Evolutionary conservation across 331 rosid species (phyloP).

Genomic region (Pyrus hybrid): DNA sequence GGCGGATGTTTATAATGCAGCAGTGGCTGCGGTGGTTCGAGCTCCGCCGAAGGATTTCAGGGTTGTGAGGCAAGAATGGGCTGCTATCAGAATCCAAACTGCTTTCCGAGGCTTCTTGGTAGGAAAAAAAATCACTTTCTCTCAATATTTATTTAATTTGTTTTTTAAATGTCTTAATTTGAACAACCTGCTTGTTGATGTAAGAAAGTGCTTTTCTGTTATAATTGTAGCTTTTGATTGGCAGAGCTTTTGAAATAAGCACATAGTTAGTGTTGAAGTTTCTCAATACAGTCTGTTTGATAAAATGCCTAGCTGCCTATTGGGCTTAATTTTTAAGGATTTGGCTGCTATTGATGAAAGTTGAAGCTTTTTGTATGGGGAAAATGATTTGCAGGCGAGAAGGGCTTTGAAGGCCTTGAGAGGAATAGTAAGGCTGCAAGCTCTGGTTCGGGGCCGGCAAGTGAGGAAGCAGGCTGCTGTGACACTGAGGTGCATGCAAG

Average conservation of each 20-base stretch:
- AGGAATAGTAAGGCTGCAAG: slow-evolving; percentile 96
- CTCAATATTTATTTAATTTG: neutral
- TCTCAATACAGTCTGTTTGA: neutral
- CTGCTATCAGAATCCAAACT: slow-evolving; percentile 85
- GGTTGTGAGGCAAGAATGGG: slow-evolving; percentile 85
- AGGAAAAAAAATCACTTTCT: neutral
- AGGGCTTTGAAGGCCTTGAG: slow-evolving; percentile 94
- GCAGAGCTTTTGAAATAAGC: too few relatives aligned
- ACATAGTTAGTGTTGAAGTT: too few relatives aligned
- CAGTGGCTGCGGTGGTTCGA: slow-evolving; percentile 75
- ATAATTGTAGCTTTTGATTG: too few relatives aligned
- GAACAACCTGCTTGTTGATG: neutral
- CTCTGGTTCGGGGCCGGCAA: slow-evolving; percentile 83
- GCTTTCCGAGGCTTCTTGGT: slow-evolving; percentile 93
- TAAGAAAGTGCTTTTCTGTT: neutral
- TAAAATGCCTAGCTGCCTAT: neutral
- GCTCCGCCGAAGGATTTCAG: slow-evolving; percentile 81
- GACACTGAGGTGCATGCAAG: slow-evolving; percentile 97
- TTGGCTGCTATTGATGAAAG: neutral
- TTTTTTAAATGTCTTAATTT: neutral
- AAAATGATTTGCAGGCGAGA: slow-evolving; percentile 56
- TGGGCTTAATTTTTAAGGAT: neutral
- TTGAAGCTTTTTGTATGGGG: neutral
- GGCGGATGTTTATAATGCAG: slow-evolving; percentile 54
- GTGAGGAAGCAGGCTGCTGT: slow-evolving; percentile 99